A percentile compares a stretch with the other conserved stretches of the same genome.
Evolutionary conservation across 768 basidiomycete species (phyloP).

Genomic region (Peribolospora baueri): DNA sequence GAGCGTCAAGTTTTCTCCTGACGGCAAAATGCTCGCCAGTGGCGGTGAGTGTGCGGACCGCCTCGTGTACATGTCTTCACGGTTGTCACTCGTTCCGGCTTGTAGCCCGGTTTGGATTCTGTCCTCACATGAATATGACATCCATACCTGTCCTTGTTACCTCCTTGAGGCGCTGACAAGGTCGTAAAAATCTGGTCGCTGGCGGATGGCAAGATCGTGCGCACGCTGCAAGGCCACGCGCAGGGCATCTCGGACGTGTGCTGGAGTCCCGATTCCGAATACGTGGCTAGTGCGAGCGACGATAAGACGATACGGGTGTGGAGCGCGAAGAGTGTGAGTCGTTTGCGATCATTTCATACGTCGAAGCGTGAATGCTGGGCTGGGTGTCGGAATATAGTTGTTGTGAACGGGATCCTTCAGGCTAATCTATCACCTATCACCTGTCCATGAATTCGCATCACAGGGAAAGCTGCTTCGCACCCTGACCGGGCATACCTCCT

Average conservation of each 20-base stretch:
- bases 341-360: not conserved
- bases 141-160: conserved; percentile 7
- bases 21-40: conserved; percentile 59
- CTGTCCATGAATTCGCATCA: conserved; percentile 6
- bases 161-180: conserved; percentile 49
- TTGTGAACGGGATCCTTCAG: not conserved
- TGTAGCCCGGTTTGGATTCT: no score
- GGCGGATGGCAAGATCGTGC: conserved; percentile 43
- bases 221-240: conserved; percentile 46
- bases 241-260: conserved; percentile 75
- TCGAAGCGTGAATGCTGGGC: not conserved
- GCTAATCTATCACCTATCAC: conserved; percentile 8
- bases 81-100: no score
- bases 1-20: conserved; percentile 64
- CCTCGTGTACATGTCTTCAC: no score
- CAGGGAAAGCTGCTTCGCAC: conserved; percentile 39
- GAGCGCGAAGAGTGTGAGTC: conserved; percentile 18
- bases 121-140: conserved; percentile 7
- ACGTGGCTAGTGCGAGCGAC: conserved; percentile 77
- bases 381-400: no score
- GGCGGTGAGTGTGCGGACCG: conserved; percentile 33
- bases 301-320: conserved; percentile 73
- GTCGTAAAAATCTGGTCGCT: conserved; percentile 57
- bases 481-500: conserved; percentile 68
- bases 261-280: conserved; percentile 60